Evolutionary conservation across 257 asterid species (phyloP), one percentile per base, ranked within the genome.

Genomic region (Agastache rugosa): DNA sequence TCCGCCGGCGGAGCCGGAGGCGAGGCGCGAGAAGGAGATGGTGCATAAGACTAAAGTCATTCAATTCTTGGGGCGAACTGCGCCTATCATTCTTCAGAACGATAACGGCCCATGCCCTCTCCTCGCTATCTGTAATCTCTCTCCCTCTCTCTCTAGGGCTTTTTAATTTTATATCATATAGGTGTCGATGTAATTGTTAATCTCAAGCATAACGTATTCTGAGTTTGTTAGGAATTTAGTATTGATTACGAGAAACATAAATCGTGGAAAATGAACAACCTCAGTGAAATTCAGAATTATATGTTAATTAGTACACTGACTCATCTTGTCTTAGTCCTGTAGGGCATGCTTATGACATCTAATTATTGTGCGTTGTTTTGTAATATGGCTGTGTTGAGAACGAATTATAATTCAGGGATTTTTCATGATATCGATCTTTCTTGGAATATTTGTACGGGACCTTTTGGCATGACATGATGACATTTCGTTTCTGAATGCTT

Each of bases 101-200:
- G 97, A 94, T 54, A 94, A 94, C 84, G 98, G 99, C 45, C 99
- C 98, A 12, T 95, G 99, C 79, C 99, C 98, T 79, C 99, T 94
- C 70, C 97, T 94, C 51, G 96, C 99, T 23, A 90, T 94, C 76
- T 94, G 99, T 92, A 89, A 81, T 64, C 54, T 34, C 71, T 42
- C 17, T 71, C 14, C 74, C 39, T 25, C 76, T 61, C 63, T 22
- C 58, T 68, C 64, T 83, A 79, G 82, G 87, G 79, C 42, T 80
- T 78, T 76, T 6, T 71, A 6, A 5, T 67, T 61, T 51, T 29
- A 34, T 61, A 47, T 58, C 3, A 11, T 16, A 17, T 34, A 27
- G 17, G 55, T 70, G 71, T 41, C 4, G 73, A 5, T 55, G 29
- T 37, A 34, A 54, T 61, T 69, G 19, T 25, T 25, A 51, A 9